Conservation (phyloP, 2,329 filamentous ascomycete species). For the Diplodia intermedia region DNA sequence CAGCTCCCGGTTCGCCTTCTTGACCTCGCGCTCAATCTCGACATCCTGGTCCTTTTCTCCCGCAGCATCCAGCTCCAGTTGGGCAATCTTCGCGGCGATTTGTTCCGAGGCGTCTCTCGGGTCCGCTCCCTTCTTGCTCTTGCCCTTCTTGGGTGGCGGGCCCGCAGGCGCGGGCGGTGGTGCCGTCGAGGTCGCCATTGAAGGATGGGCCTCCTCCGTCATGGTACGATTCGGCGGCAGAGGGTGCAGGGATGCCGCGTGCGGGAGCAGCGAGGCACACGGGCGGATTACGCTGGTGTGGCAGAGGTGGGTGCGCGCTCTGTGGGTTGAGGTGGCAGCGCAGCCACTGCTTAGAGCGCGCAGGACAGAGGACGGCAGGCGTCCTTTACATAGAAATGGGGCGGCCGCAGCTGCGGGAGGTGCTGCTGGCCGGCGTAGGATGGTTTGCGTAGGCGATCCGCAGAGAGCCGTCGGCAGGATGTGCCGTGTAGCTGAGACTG, state of each 20-base stretch:
- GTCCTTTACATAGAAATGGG: constrained; percentile 26
- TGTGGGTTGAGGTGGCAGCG: background rate
- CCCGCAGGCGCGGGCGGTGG: constrained; percentile 31
- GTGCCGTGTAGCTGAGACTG: constrained; percentile 14
- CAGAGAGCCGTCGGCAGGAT: constrained; percentile 21
- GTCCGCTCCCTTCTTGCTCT: constrained; percentile 81
- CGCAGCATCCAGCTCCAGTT: constrained; percentile 90
- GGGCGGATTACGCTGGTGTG: constrained; percentile 46
- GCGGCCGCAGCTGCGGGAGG: constrained; percentile 20
- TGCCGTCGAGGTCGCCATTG: constrained; percentile 26
- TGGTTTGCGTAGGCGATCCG: constrained; percentile 24
- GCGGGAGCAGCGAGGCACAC: constrained; percentile 45
- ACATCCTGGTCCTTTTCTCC: constrained; percentile 94
- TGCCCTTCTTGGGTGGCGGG: constrained; percentile 73
- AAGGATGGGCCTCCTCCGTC: constrained; percentile 19
- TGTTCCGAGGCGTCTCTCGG: constrained; percentile 90
- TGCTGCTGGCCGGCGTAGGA: constrained; percentile 26
- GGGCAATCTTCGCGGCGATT: constrained; percentile 90
- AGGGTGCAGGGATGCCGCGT: constrained; percentile 38
- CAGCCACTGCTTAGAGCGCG: constrained; percentile 14
- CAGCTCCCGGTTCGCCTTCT: constrained; percentile 90
- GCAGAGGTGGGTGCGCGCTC: constrained; percentile 37
- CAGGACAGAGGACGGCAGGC: background rate
- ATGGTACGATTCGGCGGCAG: constrained; percentile 22
- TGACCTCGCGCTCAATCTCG: constrained; percentile 95